Base-by-base conservation (phyloP, 305 asterid species). In the Solanum hybrid region DNA sequence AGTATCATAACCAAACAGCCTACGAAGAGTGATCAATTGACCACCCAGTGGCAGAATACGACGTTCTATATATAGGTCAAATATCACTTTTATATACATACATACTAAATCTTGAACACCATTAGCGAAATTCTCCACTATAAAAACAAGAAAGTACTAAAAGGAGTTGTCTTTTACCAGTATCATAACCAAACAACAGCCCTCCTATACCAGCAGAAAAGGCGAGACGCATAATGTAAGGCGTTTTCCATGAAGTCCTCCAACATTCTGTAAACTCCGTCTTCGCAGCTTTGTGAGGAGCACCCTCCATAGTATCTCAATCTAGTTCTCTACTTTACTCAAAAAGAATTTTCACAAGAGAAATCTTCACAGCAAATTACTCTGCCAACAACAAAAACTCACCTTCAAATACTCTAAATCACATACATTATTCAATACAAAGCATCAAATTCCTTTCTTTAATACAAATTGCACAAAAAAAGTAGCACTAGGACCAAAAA, bases 151-250 rank as follows among this genome's bases (percentile, higher is more conserved):
- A 35, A 60, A 5, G 13, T 6, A 85, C 32, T 6, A 17, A n/a
- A 84, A 17, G 31, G 6, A 27, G 73, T 84, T 2, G 75, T 10
- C 31, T 5, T 84, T 3, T 89, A 96, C 99, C 99, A 13, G 99
- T 96, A 87, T 96, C 98, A 34, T 96, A 96, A 37, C 99, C 99
- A 86, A 97, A 97, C 92, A 96, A 77, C 32, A 96, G 95, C 15
- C 99, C 99, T 40, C 98, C 99, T 26, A 97, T 94, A 78, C 98
- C 99, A 26, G 99, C 99, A 2, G 98, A 94, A 13, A 97, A 93
- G 78, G 99, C 98, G 42, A 97, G 96, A 10, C 98, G 92, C 97
- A 96, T 94, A 51, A 96, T 95, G 88, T 97, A 97, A 51, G 99
- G 99, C 2, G 90, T 95, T 79, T 90, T 38, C 95, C 94, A 94